These are phyloP conservation scores for Aspergillus pseudoterreus DNA, from an alignment of 2,329 filamentous ascomycete genomes.

Conservation along the genomic window DNA sequence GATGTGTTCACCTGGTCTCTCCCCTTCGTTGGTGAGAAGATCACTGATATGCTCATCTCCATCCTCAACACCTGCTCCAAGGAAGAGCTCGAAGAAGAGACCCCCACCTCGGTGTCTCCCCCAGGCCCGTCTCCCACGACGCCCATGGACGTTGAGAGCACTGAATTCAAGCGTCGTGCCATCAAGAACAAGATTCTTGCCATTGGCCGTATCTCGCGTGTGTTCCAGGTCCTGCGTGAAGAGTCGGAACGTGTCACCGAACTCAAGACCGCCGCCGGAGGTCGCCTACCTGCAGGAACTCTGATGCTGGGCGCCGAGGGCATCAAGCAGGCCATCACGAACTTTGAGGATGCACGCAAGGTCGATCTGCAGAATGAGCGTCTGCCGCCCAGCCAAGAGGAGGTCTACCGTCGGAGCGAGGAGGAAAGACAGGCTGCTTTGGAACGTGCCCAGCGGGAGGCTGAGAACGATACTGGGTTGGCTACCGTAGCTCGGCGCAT, in stretches of 20 bases:
- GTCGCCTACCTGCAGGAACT: constrained; percentile 86
- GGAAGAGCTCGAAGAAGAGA: constrained; percentile 90
- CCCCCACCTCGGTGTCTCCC: constrained; percentile 67
- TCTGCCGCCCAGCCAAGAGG: constrained; percentile 85
- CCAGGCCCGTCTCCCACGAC: constrained; percentile 73
- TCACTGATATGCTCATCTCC: constrained; percentile 98
- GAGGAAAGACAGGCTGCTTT: constrained; percentile 78
- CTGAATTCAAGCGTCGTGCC: constrained; percentile 88
- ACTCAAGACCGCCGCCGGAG: constrained; percentile 93
- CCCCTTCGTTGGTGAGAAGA: constrained; percentile 97
- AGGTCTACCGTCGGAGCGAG: constrained; percentile 78
- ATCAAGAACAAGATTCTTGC: constrained; percentile 99
- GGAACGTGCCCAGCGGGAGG: constrained; percentile 79
- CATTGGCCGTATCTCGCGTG: constrained; percentile 90
- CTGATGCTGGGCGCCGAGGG: constrained; percentile 97
- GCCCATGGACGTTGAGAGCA: constrained; percentile 72
- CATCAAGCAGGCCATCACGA: constrained; percentile 97
- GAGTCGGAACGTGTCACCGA: constrained; percentile 96
- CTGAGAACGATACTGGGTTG: constrained; percentile 85
- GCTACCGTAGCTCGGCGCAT: constrained; percentile 84
- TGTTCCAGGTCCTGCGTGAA: constrained; percentile 97
- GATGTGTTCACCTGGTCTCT: constrained; percentile 99
- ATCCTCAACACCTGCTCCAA: constrained; percentile 99
- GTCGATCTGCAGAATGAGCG: constrained; percentile 96
- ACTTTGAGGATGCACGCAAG: constrained; percentile 94